Base-by-base conservation (phyloP, 352 stramenopile genomes). In the Peronospora belbahrii region DNA sequence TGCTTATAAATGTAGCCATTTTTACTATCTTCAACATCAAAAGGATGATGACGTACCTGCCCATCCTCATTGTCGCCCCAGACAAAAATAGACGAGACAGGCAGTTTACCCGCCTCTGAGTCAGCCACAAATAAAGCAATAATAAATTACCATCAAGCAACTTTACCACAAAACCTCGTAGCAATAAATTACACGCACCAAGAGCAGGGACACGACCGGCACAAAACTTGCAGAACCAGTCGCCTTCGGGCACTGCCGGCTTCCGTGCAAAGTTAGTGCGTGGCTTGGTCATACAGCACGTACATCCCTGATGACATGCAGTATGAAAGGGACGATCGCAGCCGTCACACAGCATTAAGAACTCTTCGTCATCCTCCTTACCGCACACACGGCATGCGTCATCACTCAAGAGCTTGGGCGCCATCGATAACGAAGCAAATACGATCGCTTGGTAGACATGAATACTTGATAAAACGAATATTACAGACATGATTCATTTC, bases 171-270 rank as follows among this genome's bases (percentile, higher is more conserved):
- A 18, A 2, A 43, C 24, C 7, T 23, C 15, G 19, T 17, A 52
- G 22, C 17, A 36, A 27, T 6, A 22, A n/a, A 53, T n/a, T n/a
- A n/a, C n/a, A n/a, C 62, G 34, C 25, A 86, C 76, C 64, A 15
- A 81, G 62, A 11, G 52, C 17, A 27, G 76, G 67, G 19, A 83
- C 47, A 32, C 65, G 79, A 17, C 74, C 79, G 9, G 74, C 72
- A 49, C 79, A 90, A 35, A 90, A 86, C 60, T 90, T 90, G 74
- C 79, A 88, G 48, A 88, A 90, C 79, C 79, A 90, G 57, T 90
- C 79, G 49, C 79, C 79, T 18, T 90, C 75, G 23, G 79, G 79
- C 45, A 90, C 79, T 0, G 74, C 58, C 8, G 73, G 75, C 47
- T 85, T 84, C 58, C 75, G 75, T 31, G 70, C 73, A 56, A 88